phyloP scores from a whole-genome alignment of 2,329 filamentous ascomycete species.

The Gremmenia infestans region DNA sequence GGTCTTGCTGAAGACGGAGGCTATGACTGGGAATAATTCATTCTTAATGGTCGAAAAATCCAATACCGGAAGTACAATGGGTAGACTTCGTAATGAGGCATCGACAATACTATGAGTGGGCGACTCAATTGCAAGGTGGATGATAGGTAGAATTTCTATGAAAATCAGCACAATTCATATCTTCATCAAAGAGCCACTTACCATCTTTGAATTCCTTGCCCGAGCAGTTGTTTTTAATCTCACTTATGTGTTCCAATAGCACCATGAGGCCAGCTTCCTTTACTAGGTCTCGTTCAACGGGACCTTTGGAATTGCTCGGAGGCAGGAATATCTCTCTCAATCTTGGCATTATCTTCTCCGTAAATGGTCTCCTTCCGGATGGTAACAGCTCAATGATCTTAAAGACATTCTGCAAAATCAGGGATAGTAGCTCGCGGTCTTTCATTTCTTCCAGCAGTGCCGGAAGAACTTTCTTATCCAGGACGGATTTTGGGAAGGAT shows the following conservation, averaged over 20 bases:
- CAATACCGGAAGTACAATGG: slow-evolving; percentile 76
- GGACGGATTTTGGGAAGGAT: slow-evolving; percentile 87
- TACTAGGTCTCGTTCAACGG: slow-evolving; percentile 70
- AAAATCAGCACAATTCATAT: slow-evolving; percentile 21
- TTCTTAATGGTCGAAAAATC: slow-evolving; percentile 98
- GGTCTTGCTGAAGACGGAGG: slow-evolving; percentile 85
- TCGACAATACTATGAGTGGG: slow-evolving; percentile 87
- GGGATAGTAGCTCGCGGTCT: slow-evolving; percentile 77
- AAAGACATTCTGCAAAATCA: slow-evolving; percentile 89
- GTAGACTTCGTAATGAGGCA: slow-evolving; percentile 72
- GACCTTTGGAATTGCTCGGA: slow-evolving; percentile 45
- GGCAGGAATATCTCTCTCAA: slow-evolving; percentile 78
- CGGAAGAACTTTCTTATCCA: slow-evolving; percentile 91
- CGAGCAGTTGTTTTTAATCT: slow-evolving; percentile 73
- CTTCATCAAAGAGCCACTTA: slow-evolving; percentile 36
- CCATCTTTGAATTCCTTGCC: slow-evolving; percentile 94
- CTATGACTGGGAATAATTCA: slow-evolving; percentile 89
- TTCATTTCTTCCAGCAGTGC: slow-evolving; percentile 90
- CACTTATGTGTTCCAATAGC: slow-evolving; percentile 74
- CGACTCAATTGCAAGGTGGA: slow-evolving; percentile 79
- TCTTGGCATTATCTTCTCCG: slow-evolving; percentile 78
- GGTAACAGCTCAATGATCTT: slow-evolving; percentile 79
- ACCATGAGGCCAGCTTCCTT: slow-evolving; percentile 91
- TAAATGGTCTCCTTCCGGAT: slow-evolving; percentile 71
- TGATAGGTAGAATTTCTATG: slow-evolving; percentile 79